A percentile compares a stretch with the other conserved stretches of the same genome.
Evolutionary conservation across 352 stramenopile species (phyloP).

Genomic region (Phytophthora macrochlamydospora): DNA sequence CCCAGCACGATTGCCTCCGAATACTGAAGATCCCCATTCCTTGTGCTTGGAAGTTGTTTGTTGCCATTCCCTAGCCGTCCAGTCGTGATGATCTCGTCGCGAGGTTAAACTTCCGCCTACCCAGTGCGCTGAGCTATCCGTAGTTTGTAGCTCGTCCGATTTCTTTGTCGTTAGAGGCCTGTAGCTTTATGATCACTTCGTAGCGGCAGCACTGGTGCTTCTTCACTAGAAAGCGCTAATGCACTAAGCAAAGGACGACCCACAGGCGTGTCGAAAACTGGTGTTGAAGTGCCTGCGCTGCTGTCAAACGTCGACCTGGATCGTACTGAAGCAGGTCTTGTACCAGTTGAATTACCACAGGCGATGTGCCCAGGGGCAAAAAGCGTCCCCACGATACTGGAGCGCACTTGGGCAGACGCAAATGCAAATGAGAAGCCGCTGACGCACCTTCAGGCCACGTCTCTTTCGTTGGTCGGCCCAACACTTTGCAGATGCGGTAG

Average conservation of each 20-base stretch:
- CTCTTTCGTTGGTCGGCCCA: slow-evolving; percentile 89
- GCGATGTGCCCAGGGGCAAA: slow-evolving; percentile 71
- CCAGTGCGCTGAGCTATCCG: slow-evolving; percentile 11
- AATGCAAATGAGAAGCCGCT: slow-evolving; percentile 91
- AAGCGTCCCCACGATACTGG: slow-evolving; percentile 68
- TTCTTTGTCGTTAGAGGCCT: slow-evolving; percentile 23
- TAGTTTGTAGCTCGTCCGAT: slow-evolving; percentile 5
- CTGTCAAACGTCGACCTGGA: slow-evolving; percentile 86
- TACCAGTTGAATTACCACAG: slow-evolving; percentile 83
- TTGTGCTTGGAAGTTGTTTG: slow-evolving; percentile 19
- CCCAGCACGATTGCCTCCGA: slow-evolving; percentile 14
- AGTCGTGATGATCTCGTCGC: slow-evolving; percentile 27
- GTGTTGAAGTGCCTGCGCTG: slow-evolving; percentile 92
- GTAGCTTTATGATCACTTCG: slow-evolving; percentile 19
- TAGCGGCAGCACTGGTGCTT: slow-evolving; percentile 24
- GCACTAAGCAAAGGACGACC: slow-evolving; percentile 44
- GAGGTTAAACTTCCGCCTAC: slow-evolving; percentile 22
- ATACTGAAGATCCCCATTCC: slow-evolving; percentile 25
- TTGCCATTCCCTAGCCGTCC: slow-evolving; percentile 24
- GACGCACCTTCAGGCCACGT: slow-evolving; percentile 92
- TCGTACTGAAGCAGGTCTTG: slow-evolving; percentile 93
- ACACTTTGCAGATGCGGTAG: slow-evolving; percentile 93
- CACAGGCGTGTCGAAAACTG: slow-evolving; percentile 89
- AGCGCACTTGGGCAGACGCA: slow-evolving; percentile 91
- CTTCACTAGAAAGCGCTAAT: slow-evolving; percentile 18